Evolutionary conservation across 2,329 filamentous ascomycete genomes (phyloP).

Genomic region (Cladosporium sp.): DNA sequence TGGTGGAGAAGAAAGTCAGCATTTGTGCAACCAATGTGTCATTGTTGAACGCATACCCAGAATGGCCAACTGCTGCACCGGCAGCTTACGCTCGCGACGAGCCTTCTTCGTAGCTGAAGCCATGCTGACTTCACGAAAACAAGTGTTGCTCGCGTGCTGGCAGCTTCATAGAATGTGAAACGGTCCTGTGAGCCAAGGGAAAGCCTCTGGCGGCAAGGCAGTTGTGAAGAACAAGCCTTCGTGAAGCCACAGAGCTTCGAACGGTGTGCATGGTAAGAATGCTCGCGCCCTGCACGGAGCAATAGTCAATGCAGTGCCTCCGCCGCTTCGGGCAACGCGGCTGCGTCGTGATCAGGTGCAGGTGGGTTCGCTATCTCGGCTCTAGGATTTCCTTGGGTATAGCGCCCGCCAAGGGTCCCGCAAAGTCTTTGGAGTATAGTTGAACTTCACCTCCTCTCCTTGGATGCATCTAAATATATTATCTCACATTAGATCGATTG

Average conservation of each 20-base stretch:
- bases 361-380: not conserved
- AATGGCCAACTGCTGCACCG: slow-evolving; percentile 71
- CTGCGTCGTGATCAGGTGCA: not conserved
- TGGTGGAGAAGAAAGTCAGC: slow-evolving; percentile 35
- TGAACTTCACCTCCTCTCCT: slow-evolving; percentile 7
- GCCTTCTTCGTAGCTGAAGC: slow-evolving; percentile 12
- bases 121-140: slow-evolving; percentile 11
- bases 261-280: not conserved
- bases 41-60: slow-evolving; percentile 56
- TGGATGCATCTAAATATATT: no score
- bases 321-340: not conserved
- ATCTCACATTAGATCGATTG: no score
- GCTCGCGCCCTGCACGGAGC: not conserved
- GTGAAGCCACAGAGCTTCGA: not conserved
- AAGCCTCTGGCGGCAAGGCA: not conserved
- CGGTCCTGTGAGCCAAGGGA: not conserved
- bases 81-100: slow-evolving; percentile 54
- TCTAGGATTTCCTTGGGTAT: not conserved
- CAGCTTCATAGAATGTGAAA: not conserved
- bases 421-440: not conserved
- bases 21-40: not conserved
- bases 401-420: slow-evolving; percentile 2
- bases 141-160: not conserved
- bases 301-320: not conserved
- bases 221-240: not conserved